Conservation (phyloP, 768 basidiomycete genomes). For the Calocybe indica region DNA sequence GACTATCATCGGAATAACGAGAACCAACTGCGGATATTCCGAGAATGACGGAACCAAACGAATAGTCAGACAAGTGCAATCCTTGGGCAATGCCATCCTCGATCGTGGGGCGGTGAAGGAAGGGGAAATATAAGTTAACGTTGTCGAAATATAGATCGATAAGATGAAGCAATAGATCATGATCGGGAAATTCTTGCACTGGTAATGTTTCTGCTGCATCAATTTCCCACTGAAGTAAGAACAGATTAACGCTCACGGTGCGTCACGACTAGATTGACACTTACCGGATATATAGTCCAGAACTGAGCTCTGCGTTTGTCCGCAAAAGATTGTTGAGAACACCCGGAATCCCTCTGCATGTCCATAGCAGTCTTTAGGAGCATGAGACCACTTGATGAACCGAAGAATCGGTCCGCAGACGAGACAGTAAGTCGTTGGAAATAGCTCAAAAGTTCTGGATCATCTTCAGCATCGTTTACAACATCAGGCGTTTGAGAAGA, state of each 20-base stretch:
- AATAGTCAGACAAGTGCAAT: slow-evolving; percentile 39
- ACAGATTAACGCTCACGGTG: neutral
- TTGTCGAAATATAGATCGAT: slow-evolving; percentile 54
- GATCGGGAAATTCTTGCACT: slow-evolving; percentile 36
- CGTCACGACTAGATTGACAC: slow-evolving; percentile 1
- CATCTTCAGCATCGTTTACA: slow-evolving; percentile 4
- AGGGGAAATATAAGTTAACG: slow-evolving; percentile 45
- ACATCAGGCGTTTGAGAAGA: neutral
- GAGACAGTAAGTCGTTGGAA: slow-evolving; percentile 8
- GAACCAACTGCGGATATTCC: slow-evolving; percentile 59
- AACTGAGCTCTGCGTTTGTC: slow-evolving; percentile 8
- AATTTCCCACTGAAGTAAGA: slow-evolving; percentile 31
- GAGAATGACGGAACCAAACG: slow-evolving; percentile 55
- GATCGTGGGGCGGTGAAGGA: slow-evolving; percentile 68
- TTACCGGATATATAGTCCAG: slow-evolving; percentile 12
- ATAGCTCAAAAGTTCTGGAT: slow-evolving; percentile 7
- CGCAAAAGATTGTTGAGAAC: too few relatives aligned
- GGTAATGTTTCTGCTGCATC: slow-evolving; percentile 16
- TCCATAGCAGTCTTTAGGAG: slow-evolving; percentile 13
- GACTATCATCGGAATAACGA: slow-evolving; percentile 50
- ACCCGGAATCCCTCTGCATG: slow-evolving; percentile 6
- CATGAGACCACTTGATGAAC: slow-evolving; percentile 12
- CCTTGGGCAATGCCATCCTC: slow-evolving; percentile 38
- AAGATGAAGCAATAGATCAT: slow-evolving; percentile 41
- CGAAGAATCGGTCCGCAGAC: slow-evolving; percentile 7